Percentiles rank a stretch among this genome's conserved stretches.
Evolutionary conservation across 108 stramenopile species (phyloP).

Genomic region (Cyclotella cryptica): DNA sequence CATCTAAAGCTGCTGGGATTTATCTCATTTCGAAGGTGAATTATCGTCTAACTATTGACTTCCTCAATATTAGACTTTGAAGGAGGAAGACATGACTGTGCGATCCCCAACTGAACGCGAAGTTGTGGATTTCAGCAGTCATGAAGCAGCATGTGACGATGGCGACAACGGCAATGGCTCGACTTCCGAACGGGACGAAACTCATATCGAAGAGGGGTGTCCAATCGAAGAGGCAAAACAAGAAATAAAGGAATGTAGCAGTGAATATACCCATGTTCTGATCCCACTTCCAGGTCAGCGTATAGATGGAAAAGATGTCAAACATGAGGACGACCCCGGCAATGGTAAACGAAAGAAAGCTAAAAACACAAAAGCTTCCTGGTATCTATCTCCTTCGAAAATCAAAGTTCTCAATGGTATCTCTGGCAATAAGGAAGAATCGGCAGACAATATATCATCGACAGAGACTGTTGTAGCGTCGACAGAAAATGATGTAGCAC

Average conservation of each 20-base stretch:
- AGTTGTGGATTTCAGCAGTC: background rate
- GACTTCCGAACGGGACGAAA: background rate
- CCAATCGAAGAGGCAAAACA: background rate
- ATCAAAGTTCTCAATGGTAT: background rate
- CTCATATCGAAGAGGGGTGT: conserved; percentile 12
- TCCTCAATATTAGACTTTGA: conserved; percentile 1
- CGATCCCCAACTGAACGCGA: background rate
- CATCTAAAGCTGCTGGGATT: background rate
- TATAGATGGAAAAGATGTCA: background rate
- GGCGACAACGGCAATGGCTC: background rate
- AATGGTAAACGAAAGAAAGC: background rate
- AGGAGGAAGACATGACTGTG: conserved; percentile 10
- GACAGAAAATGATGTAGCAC: background rate
- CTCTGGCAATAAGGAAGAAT: too few species aligned
- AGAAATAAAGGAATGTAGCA: conserved; percentile 11
- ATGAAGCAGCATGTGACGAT: conserved; percentile 4
- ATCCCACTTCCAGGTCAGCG: conserved; percentile 13
- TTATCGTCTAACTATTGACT: background rate
- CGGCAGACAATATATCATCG: background rate
- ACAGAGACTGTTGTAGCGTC: background rate
- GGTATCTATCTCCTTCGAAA: conserved; percentile 1
- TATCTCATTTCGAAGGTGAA: background rate
- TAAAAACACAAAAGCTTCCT: background rate
- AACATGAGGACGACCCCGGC: background rate
- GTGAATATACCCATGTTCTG: conserved; percentile 28